Percentiles rank a stretch among this genome's conserved stretches.
Evolutionary conservation across 2,329 filamentous ascomycete genomes (phyloP).

Genomic region (Neonectria coccinea): DNA sequence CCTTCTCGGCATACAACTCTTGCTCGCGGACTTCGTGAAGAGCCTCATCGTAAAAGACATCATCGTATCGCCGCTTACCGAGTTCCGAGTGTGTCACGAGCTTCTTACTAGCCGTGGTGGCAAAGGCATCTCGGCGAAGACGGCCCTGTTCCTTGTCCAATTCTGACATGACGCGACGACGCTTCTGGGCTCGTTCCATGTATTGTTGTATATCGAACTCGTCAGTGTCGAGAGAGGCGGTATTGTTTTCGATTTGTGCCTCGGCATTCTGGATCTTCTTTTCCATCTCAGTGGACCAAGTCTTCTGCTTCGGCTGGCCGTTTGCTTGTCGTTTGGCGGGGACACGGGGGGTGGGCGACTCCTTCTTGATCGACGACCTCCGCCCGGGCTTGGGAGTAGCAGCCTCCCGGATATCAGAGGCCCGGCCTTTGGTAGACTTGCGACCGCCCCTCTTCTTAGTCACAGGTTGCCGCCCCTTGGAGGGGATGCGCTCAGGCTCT

Average conservation of each 20-base stretch:
- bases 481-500: slow-evolving; percentile 46
- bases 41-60: slow-evolving; percentile 82
- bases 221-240: slow-evolving; percentile 55
- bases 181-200: slow-evolving; percentile 72
- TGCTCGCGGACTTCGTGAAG: slow-evolving; percentile 88
- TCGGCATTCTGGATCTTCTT: slow-evolving; percentile 55
- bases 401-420: slow-evolving; percentile 63
- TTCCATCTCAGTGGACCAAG: slow-evolving; percentile 65
- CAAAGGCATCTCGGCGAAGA: slow-evolving; percentile 70
- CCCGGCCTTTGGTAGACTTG: slow-evolving; percentile 61
- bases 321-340: slow-evolving; percentile 71
- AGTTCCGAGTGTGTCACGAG: slow-evolving; percentile 76
- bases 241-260: slow-evolving; percentile 61
- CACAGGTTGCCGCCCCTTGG: slow-evolving; percentile 43
- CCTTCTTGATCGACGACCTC: slow-evolving; percentile 64
- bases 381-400: slow-evolving; percentile 62
- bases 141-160: slow-evolving; percentile 74
- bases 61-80: slow-evolving; percentile 81
- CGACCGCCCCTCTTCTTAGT: slow-evolving; percentile 49
- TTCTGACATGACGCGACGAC: slow-evolving; percentile 73
- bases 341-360: slow-evolving; percentile 61
- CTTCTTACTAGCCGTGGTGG: slow-evolving; percentile 67
- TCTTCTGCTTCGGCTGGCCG: slow-evolving; percentile 73
- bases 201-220: slow-evolving; percentile 61
- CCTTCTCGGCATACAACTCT: slow-evolving; percentile 93